Evolutionary conservation across 768 basidiomycete species (phyloP).

Genomic region (Mycena alexandri): DNA sequence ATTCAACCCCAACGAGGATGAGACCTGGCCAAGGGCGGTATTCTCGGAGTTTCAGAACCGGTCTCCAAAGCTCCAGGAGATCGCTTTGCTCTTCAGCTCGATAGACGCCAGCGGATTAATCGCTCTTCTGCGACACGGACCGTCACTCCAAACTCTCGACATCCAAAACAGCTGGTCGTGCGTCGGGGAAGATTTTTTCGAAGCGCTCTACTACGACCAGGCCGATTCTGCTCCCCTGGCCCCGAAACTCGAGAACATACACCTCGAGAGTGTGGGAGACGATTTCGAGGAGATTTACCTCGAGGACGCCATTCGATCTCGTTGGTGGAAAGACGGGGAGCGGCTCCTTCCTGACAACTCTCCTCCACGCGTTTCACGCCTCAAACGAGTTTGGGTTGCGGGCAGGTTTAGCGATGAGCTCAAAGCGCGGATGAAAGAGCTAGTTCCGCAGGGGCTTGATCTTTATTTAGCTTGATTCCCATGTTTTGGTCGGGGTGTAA

Average conservation of each 20-base stretch:
- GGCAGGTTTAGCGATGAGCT: neutral
- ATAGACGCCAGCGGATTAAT: neutral
- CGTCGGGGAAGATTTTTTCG: constrained; percentile 2
- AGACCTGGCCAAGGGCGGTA: constrained; percentile 5
- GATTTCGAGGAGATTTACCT: neutral
- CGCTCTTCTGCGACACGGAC: constrained; percentile 1
- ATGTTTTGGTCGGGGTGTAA: no score
- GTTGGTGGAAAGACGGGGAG: constrained; percentile 15
- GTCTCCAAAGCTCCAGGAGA: constrained; percentile 10
- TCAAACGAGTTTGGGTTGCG: neutral
- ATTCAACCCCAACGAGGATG: neutral
- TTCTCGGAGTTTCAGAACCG: constrained; percentile 11
- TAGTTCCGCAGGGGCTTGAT: neutral
- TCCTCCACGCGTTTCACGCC: constrained; percentile 1
- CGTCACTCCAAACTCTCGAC: neutral
- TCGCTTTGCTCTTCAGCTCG: neutral
- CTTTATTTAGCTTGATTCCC: no score
- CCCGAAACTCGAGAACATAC: constrained; percentile 10
- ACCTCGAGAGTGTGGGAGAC: neutral
- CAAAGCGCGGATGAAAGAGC: neutral
- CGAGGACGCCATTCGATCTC: constrained; percentile 8
- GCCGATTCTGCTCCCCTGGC: constrained; percentile 4
- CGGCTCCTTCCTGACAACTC: neutral
- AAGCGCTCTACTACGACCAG: constrained; percentile 13
- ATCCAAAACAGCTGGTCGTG: neutral